Evolutionary conservation across 306 rosid species (phyloP), one percentile per base, ranked within the genome.

Genomic region (Sophora flavescens): DNA sequence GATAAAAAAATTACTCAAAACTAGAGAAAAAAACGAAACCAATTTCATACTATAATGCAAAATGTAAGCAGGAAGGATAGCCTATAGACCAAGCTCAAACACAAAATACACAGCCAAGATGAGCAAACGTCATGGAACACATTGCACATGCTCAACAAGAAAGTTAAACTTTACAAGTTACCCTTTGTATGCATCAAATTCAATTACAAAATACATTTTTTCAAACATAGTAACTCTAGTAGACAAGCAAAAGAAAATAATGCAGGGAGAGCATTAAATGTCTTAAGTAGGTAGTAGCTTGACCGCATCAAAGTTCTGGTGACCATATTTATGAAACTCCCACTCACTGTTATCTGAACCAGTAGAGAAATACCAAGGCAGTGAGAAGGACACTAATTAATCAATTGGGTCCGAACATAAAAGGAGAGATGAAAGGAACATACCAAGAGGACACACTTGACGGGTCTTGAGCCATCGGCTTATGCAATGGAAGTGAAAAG

Each of bases 311-410:
- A 60, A 14, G 80, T 39, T 82, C 86, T 88, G 91, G 89, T 94
- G 98, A 63, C 97, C 98, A 35, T 91, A 91, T 86, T 91, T 94
- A 83, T 94, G 97, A 79, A 94, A 94, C 79, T 94, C 97, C 98
- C 97, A 91, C 78, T 94, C 94, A 30, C 97, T 90, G 83, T 94
- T 91, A 76, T 94, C 97, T 91, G 84, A 41, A 47, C 32, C 74
- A 63, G 57, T 45, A 51, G 63, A 71, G 32, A 80, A 76, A 74
- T 70, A 75, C 26, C 74, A 80, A 64, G 41, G 6, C n/a, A 33
- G 57, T 70, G 57, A 64, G 63, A 5, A 63, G 8, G 41, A 3
- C 39, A 64, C 13, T 17, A 9, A 57, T 13, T n/a, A 74, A 78
- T 56, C 71, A 45, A 70, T 8, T 32, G 36, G 59, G 47, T 70